Percentiles rank a stretch among this genome's conserved stretches.
Conservation (phyloP, 495 filamentous ascomycete genomes). For the Sabuloglossum arenarium region DNA sequence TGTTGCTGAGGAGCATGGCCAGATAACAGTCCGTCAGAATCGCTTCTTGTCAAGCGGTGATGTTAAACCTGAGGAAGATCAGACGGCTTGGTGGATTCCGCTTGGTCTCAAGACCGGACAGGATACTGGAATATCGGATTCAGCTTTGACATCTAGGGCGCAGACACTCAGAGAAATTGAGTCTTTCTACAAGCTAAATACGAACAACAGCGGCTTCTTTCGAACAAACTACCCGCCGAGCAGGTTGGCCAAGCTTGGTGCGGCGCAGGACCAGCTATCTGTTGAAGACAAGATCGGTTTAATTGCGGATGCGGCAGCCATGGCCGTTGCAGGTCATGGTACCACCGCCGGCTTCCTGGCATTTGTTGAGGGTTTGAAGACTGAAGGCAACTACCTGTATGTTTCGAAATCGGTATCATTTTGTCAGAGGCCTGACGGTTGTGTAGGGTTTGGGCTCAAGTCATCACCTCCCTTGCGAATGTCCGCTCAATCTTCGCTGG, state of each 20-base stretch:
- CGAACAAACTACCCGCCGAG: constrained; percentile 73
- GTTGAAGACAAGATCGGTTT: constrained; percentile 81
- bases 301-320: constrained; percentile 76
- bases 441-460: constrained; percentile 58
- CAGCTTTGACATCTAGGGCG: constrained; percentile 54
- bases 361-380: constrained; percentile 59
- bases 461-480: constrained; percentile 46
- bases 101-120: constrained; percentile 46
- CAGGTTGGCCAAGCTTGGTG: constrained; percentile 58
- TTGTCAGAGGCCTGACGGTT: not conserved
- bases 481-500: constrained; percentile 43
- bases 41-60: constrained; percentile 85
- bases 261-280: constrained; percentile 46
- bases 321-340: constrained; percentile 70
- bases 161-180: constrained; percentile 51
- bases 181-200: constrained; percentile 83
- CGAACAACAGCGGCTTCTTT: constrained; percentile 75
- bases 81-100: constrained; percentile 92
- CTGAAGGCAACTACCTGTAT: constrained; percentile 62
- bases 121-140: constrained; percentile 19
- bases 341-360: constrained; percentile 58
- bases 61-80: constrained; percentile 60
- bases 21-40: constrained; percentile 62
- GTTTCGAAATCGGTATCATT: constrained; percentile 6
- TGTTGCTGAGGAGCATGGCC: constrained; percentile 57